Percentiles rank a stretch among this genome's conserved stretches.
Evolutionary conservation across 1,139 yeast genomes (phyloP).

Genomic region (Lodderomyces pseudojiufengensis): DNA sequence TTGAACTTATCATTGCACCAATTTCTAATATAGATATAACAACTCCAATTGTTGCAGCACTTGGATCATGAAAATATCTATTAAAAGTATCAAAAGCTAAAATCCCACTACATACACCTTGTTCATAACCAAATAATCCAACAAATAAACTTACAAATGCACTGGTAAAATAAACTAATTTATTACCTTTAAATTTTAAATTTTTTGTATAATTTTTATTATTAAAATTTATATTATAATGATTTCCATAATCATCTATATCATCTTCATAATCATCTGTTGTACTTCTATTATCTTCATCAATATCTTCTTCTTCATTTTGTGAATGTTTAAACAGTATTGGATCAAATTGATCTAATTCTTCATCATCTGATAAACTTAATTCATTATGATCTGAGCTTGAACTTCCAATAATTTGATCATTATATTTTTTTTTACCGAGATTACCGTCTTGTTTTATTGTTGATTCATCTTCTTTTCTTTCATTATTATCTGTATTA

Average conservation of each 20-base stretch:
- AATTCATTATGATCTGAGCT: constrained; percentile 2
- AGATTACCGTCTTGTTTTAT: not conserved
- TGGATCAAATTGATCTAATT: constrained; percentile 8
- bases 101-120: constrained; percentile 86
- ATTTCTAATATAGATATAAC: constrained; percentile 50
- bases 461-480: not conserved
- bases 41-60: constrained; percentile 45
- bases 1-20: constrained; percentile 49
- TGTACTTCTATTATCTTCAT: constrained; percentile 1
- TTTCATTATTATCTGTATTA: too few relatives aligned
- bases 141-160: constrained; percentile 82
- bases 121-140: constrained; percentile 84
- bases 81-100: constrained; percentile 45
- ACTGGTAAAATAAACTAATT: constrained; percentile 67
- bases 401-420: not conserved
- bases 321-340: constrained; percentile 7
- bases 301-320: constrained; percentile 4
- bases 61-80: constrained; percentile 42
- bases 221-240: constrained; percentile 40
- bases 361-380: constrained; percentile 3
- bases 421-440: not conserved
- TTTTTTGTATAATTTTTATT: constrained; percentile 31
- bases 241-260: constrained; percentile 33
- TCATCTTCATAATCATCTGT: constrained; percentile 7
- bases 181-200: constrained; percentile 36